These are phyloP conservation scores for Penicillium sp. DNA, from an alignment of 2,329 filamentous ascomycete species.

Conservation along the genomic window DNA sequence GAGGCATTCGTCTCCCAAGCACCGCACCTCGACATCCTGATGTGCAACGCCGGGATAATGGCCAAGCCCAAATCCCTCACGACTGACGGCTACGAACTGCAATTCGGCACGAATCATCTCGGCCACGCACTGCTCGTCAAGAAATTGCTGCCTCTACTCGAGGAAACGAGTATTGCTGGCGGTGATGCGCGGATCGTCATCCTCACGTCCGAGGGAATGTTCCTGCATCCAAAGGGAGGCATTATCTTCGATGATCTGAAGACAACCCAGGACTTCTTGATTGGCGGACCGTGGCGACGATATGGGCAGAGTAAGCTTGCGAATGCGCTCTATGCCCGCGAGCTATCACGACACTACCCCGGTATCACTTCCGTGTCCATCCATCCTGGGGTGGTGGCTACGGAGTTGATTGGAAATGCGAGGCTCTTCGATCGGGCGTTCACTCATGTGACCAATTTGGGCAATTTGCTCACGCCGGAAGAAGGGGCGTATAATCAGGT, in stretches of 20 bases:
- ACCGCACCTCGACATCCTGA: slow-evolving; percentile 29
- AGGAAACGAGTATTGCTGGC: slow-evolving; percentile 8
- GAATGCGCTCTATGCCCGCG: slow-evolving; percentile 47
- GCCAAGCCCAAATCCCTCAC: slow-evolving; percentile 24
- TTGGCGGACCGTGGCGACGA: slow-evolving; percentile 31
- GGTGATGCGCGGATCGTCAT: slow-evolving; percentile 26
- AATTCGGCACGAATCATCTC: slow-evolving; percentile 35
- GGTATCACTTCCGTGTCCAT: slow-evolving; percentile 40
- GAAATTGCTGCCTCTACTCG: slow-evolving; percentile 25
- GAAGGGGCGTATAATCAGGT: slow-evolving; percentile 45
- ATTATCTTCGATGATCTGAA: slow-evolving; percentile 17
- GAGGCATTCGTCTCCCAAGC: slow-evolving; percentile 7
- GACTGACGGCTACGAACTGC: slow-evolving; percentile 32
- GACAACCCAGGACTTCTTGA: slow-evolving; percentile 10
- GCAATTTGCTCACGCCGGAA: slow-evolving; percentile 28
- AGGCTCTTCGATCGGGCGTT: slow-evolving; percentile 8
- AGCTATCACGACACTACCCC: slow-evolving; percentile 44
- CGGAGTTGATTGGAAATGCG: slow-evolving; percentile 33
- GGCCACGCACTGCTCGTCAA: slow-evolving; percentile 30
- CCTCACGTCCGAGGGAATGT: slow-evolving; percentile 20
- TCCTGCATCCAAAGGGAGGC: slow-evolving; percentile 13
- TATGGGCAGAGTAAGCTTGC: slow-evolving; percentile 54
- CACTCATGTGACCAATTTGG: slow-evolving; percentile 9
- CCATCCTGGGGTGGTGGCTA: slow-evolving; percentile 47
- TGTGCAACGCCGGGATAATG: slow-evolving; percentile 36